These are phyloP conservation scores for Exophiala mesophila DNA, from an alignment of 2,329 filamentous ascomycete genomes.

Conservation along the genomic window DNA sequence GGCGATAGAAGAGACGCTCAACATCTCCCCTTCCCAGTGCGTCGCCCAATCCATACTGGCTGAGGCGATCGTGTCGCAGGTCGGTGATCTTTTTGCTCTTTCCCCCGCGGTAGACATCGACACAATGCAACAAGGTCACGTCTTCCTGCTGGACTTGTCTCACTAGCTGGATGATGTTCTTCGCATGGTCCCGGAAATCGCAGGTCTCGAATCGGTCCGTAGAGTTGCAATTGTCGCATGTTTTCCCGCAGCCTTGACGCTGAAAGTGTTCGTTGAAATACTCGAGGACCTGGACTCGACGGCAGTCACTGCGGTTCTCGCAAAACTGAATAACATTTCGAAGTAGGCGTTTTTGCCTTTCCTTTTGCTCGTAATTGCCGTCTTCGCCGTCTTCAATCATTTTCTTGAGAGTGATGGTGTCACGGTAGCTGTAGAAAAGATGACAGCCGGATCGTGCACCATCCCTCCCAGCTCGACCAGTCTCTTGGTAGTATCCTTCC, in stretches of 20 bases:
- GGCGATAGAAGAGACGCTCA: constrained; percentile 74
- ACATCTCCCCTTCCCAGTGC: constrained; percentile 69
- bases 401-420: constrained; percentile 66
- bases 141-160: constrained; percentile 51
- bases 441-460: constrained; percentile 83
- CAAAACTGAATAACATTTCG: constrained; percentile 80
- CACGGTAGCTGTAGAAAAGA: constrained; percentile 78
- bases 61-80: constrained; percentile 46
- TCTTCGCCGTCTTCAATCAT: constrained; percentile 76
- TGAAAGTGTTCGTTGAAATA: constrained; percentile 90
- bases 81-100: constrained; percentile 56
- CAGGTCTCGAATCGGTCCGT: constrained; percentile 64
- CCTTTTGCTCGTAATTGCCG: constrained; percentile 71
- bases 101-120: constrained; percentile 76
- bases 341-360: constrained; percentile 79
- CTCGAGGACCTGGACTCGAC: constrained; percentile 78
- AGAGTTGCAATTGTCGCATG: constrained; percentile 86
- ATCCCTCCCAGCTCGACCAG: constrained; percentile 87
- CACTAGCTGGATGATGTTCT: constrained; percentile 66
- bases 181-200: constrained; percentile 73
- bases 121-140: constrained; percentile 72
- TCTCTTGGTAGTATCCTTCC: constrained; percentile 98
- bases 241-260: constrained; percentile 62
- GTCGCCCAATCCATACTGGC: constrained; percentile 64
- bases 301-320: constrained; percentile 82